Base-by-base conservation (phyloP, 768 basidiomycete genomes). In the Tubosaeta sp. region DNA sequence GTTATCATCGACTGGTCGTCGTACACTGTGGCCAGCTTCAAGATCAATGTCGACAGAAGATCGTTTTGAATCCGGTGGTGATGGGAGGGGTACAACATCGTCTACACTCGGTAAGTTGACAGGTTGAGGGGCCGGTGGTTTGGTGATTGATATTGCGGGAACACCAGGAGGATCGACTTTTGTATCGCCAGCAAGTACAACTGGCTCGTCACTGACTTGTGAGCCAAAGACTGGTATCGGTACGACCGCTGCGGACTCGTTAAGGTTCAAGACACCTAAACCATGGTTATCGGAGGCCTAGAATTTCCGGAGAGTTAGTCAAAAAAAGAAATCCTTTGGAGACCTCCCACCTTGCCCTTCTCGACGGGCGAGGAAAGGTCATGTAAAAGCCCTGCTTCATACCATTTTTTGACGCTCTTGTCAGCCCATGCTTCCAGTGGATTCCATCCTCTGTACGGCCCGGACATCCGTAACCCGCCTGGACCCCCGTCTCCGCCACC, bases 371-470 rank as follows among this genome's bases (percentile, higher is more conserved):
- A 51, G 29, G 73, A 65, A 32, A 70, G 49, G 45, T 82, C 81
- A 25, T 81, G 68, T 30, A 90, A 75, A 30, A 92, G 67, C 3
- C 93, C 93, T 22, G 82, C 76, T 58, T 88, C 83, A 48, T 86
- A 82, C 94, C 94, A 97, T 65, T 83, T 82, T 64, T 86, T 80
- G 43, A 93, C 75, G 69, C 92, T 93, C 58, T 79, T 78, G 71
- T 96, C 94, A 43, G 91, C 94, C 87, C 87, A 90, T 13, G 93
- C 94, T 67, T 97, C 94, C 52, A 96, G 69, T 6, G 93, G 88
- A 64, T 77, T 89, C 94, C 93, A 96, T 6, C 94, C 93, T 66
- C 81, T 79, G 63, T 96, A 96, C 62, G 92, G 86, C 27, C 92
- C 94, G 4, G 79, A 78, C 59, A 94, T 70, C 38, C 87, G 80